Percentiles rank a stretch among this genome's conserved stretches.
Evolutionary conservation across 108 stramenopile species (phyloP).

Genomic region (Epipyxis sp.): DNA sequence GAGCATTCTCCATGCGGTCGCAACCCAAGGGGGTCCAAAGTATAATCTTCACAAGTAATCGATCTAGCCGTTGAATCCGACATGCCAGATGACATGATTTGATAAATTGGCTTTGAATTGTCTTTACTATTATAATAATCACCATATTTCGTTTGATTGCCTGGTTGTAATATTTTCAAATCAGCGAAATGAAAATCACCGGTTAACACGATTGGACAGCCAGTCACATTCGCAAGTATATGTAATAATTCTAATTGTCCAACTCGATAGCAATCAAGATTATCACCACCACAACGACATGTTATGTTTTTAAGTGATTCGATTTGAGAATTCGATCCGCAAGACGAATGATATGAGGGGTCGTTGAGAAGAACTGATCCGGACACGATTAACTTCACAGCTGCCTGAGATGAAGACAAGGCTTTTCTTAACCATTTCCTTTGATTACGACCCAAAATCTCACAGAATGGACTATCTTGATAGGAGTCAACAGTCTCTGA

Average conservation of each 20-base stretch:
- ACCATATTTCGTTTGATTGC: conserved; percentile 22
- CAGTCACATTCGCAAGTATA: neutral
- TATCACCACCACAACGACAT: neutral
- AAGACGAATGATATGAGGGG: too few relatives aligned
- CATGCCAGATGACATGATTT: conserved; percentile 1
- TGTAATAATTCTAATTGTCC: neutral
- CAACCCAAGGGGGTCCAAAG: conserved; percentile 7
- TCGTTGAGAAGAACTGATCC: neutral
- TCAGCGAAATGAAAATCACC: conserved; percentile 43
- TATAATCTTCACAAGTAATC: neutral
- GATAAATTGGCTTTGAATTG: neutral
- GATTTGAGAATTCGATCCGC: too few relatives aligned
- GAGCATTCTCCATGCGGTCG: conserved; percentile 31
- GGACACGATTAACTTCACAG: neutral
- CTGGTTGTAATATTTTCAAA: conserved; percentile 39
- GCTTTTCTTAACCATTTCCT: neutral
- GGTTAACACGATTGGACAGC: conserved; percentile 35
- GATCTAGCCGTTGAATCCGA: neutral
- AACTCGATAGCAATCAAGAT: neutral
- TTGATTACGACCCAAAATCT: neutral
- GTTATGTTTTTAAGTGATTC: neutral
- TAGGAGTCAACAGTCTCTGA: neutral
- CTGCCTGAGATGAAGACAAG: neutral
- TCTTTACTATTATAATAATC: conserved; percentile 31
- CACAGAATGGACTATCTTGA: neutral